Percentiles rank a stretch among this genome's conserved stretches.
These are phyloP conservation scores for Boletus albobrunnescens DNA, from an alignment of 1,284 basidiomycete species.

Conservation along the genomic window DNA sequence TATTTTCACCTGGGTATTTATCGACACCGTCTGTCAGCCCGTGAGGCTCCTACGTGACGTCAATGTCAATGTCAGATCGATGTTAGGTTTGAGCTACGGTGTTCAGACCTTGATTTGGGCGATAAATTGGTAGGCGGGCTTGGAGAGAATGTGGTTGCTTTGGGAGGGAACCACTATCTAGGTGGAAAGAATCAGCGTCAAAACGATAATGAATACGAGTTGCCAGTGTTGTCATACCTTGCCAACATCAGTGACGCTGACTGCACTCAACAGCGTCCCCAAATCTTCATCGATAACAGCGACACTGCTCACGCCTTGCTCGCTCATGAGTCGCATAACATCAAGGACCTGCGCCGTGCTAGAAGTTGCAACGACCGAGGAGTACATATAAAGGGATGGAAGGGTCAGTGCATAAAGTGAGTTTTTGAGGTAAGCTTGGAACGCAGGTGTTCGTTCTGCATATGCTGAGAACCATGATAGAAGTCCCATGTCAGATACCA, in stretches of 20 bases:
- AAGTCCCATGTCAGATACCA: slow-evolving; percentile 59
- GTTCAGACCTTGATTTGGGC: slow-evolving; percentile 58
- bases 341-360: slow-evolving; percentile 60
- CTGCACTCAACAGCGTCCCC: slow-evolving; percentile 59
- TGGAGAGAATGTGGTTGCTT: slow-evolving; percentile 67
- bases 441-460: slow-evolving; percentile 44
- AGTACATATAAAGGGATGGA: slow-evolving; percentile 60
- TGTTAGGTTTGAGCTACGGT: background rate
- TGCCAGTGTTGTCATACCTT: slow-evolving; percentile 40
- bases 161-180: slow-evolving; percentile 72
- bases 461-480: slow-evolving; percentile 60
- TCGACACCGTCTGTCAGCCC: slow-evolving; percentile 70
- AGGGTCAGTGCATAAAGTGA: slow-evolving; percentile 55
- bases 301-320: slow-evolving; percentile 73
- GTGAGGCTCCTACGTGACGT: slow-evolving; percentile 51
- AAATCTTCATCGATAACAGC: slow-evolving; percentile 65
- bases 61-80: slow-evolving; percentile 1
- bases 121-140: slow-evolving; percentile 63
- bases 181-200: background rate
- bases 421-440: slow-evolving; percentile 53
- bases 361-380: slow-evolving; percentile 55
- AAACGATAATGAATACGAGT: background rate
- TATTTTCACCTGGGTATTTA: slow-evolving; percentile 59
- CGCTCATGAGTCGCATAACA: slow-evolving; percentile 77
- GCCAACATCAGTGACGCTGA: slow-evolving; percentile 75